Base-by-base conservation (phyloP, 2,329 filamentous ascomycete genomes). In the Phoma herbarum region DNA sequence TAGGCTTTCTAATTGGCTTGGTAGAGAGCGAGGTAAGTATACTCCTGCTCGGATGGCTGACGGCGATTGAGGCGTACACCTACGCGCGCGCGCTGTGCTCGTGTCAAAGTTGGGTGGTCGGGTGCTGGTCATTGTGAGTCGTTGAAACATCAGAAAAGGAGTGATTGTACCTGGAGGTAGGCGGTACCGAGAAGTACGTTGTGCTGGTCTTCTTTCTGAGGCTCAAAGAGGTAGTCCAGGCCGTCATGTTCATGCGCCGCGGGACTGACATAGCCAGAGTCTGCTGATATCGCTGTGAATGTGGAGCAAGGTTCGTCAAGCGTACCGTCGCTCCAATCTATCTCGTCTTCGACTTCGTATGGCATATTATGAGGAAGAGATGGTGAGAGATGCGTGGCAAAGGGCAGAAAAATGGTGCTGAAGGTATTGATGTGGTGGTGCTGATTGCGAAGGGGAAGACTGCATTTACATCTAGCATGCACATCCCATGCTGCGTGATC, bases 281-380 rank as follows among this genome's bases (percentile, higher is more conserved):
- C 11, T n/a, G 46, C 16, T 20, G 25, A 23, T 7, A 44, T 5
- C 4, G 39, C 35, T 7, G 33, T 29, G 10, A 7, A 16, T 18
- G 37, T 25, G 2, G 49, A 43, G 12, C 48, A 26, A 5, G 44
- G 22, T 29, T 59, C 45, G 11, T 52, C 44, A 0, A 70, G 48
- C 8, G 69, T 53, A 16, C 68, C 58, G 25, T 71, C 68, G 29
- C 67, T 67, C 67, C 68, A 71, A 46, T 73, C 66, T 8, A 73
- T 51, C 44, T 68, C 62, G 28, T 71, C 68, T 45, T 71, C 68
- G 33, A 59, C 42, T 8, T 51, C 52, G 39, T 60, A 62, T 11
- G 20, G 14, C 63, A 72, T 72, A 2, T 2, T 48, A 4, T 16
- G 22, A 14, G 3, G 3, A 12, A 10, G 16, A 4, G 7, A 11